phyloP scores from a whole-genome alignment of 495 filamentous ascomycete genomes.

The Letharia columbiana region DNA sequence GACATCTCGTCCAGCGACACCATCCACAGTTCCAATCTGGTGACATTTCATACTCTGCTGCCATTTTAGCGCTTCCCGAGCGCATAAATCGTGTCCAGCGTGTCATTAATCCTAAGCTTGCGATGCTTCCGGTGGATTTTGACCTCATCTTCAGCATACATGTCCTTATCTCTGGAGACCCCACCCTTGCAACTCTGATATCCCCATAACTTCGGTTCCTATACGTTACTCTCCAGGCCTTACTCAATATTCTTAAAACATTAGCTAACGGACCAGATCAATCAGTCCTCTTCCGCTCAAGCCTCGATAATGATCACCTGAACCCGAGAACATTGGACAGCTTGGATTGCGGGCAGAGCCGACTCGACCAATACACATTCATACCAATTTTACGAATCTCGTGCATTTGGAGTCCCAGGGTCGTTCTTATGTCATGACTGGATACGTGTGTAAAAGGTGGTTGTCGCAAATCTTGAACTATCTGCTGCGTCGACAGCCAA shows the following conservation, averaged over 20 bases:
- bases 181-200: constrained; percentile 3
- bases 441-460: background rate
- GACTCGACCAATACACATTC: background rate
- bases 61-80: background rate
- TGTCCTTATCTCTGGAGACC: background rate
- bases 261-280: background rate
- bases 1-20: constrained; percentile 15
- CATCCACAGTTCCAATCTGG: background rate
- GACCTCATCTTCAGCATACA: background rate
- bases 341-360: background rate
- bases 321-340: background rate
- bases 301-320: background rate
- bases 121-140: background rate
- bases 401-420: background rate
- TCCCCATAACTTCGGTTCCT: background rate
- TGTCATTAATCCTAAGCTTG: background rate
- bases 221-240: background rate
- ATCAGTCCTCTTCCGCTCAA: background rate
- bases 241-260: background rate
- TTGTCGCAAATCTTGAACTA: background rate
- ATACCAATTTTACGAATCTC: background rate
- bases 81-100: too few relatives aligned
- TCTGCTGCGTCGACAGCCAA: background rate
- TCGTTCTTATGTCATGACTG: background rate
- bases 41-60: background rate